phyloP scores from a whole-genome alignment of 352 stramenopile genomes.

The Paralagenidium karlingii region DNA sequence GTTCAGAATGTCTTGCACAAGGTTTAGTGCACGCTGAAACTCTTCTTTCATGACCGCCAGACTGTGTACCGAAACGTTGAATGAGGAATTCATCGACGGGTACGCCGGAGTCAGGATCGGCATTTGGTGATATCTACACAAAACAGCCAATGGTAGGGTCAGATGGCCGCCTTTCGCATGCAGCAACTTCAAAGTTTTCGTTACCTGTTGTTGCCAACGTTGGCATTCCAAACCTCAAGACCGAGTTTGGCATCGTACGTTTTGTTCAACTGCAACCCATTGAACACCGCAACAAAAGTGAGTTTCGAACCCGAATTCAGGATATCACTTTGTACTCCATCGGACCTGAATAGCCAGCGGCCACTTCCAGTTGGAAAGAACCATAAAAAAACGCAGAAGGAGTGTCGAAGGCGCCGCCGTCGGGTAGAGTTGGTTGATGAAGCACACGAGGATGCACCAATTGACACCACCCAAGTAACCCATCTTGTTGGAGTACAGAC shows the following conservation, averaged over 20 bases:
- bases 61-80: constrained; percentile 94
- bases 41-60: constrained; percentile 92
- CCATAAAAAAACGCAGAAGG: constrained; percentile 84
- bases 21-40: constrained; percentile 63
- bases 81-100: constrained; percentile 98
- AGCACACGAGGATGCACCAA: constrained; percentile 97
- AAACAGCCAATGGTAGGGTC: constrained; percentile 4
- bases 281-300: constrained; percentile 1
- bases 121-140: constrained; percentile 89
- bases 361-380: constrained; percentile 86
- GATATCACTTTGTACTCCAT: too few relatives aligned
- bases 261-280: constrained; percentile 48
- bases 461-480: constrained; percentile 98
- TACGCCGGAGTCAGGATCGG: constrained; percentile 98
- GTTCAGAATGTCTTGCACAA: constrained; percentile 77
- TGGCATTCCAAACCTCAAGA: constrained; percentile 83
- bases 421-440: constrained; percentile 88
- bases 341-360: constrained; percentile 82
- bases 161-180: too few relatives aligned
- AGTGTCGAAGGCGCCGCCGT: constrained; percentile 75
- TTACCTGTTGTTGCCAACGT: constrained; percentile 65
- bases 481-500: constrained; percentile 98
- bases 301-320: background rate
- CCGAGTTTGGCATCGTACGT: constrained; percentile 78
- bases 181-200: too few relatives aligned